Conservation (phyloP, 2,329 filamentous ascomycete species). For the Pseudopyrenochaeta lycopersici region DNA sequence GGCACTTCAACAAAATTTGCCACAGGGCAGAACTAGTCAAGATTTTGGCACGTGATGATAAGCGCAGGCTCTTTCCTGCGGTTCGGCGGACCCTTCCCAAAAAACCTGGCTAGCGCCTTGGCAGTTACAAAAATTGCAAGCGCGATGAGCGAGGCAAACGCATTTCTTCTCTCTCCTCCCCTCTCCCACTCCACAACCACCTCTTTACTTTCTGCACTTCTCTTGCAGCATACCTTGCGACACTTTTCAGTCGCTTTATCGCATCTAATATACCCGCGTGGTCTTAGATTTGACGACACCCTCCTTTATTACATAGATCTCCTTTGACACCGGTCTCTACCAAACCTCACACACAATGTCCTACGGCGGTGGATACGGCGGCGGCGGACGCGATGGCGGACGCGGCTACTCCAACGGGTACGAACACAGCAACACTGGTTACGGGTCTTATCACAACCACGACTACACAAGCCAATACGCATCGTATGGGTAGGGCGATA, state of each 20-base stretch:
- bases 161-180: conserved; percentile 31
- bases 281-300: conserved; percentile 25
- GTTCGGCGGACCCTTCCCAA: conserved; percentile 14
- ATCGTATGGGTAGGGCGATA: conserved; percentile 55
- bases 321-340: conserved; percentile 46
- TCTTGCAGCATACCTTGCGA: conserved; percentile 32
- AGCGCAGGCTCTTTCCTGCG: conserved; percentile 15
- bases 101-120: conserved; percentile 25
- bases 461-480: conserved; percentile 57
- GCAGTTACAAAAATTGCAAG: conserved; percentile 31
- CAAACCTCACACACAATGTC: conserved; percentile 66
- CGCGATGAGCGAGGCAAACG: conserved; percentile 33
- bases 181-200: conserved; percentile 26
- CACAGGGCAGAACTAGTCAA: not conserved
- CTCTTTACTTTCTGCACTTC: conserved; percentile 26
- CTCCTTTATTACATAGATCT: conserved; percentile 27
- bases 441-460: conserved; percentile 56
- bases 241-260: conserved; percentile 34
- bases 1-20: not conserved
- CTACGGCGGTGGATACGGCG: conserved; percentile 64
- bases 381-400: conserved; percentile 57
- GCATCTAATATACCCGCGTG: conserved; percentile 22
- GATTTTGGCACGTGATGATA: conserved; percentile 3
- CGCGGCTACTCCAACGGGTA: conserved; percentile 66
- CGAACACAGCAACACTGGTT: conserved; percentile 53